These are phyloP conservation scores for Gossypium rotundifolium DNA, from an alignment of 345 rosid genomes.

Conservation along the genomic window DNA sequence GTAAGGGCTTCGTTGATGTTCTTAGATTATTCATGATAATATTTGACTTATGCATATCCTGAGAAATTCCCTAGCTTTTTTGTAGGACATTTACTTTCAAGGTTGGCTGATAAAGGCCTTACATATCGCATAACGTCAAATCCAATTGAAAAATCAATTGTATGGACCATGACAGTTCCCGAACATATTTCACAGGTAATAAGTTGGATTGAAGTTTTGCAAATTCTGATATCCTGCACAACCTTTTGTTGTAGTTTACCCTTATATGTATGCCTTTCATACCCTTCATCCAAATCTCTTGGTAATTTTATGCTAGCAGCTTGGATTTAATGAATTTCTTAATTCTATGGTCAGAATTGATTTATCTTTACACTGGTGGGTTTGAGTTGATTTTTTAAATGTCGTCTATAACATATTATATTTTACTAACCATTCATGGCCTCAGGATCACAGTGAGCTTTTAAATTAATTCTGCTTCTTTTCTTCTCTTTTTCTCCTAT, in stretches of 20 bases:
- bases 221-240: background rate
- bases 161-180: conserved; percentile 80
- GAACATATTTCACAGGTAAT: conserved; percentile 67
- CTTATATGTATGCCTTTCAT: background rate
- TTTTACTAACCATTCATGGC: background rate
- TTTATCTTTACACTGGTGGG: background rate
- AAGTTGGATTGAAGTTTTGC: conserved; percentile 9
- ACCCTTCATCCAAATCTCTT: background rate
- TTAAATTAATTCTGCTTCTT: background rate
- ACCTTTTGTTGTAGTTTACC: background rate
- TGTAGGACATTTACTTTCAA: conserved; percentile 77
- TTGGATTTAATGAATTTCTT: background rate
- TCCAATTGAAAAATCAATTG: conserved; percentile 75
- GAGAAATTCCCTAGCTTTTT: conserved; percentile 23
- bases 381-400: background rate
- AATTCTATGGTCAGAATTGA: background rate
- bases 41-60: conserved; percentile 10
- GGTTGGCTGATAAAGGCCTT: conserved; percentile 81
- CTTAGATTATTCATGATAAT: background rate
- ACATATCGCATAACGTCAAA: conserved; percentile 57
- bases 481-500: background rate
- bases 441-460: background rate
- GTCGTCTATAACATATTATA: background rate
- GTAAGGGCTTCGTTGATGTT: conserved; percentile 29
- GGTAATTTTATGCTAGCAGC: background rate